Evolutionary conservation across 345 rosid genomes (phyloP).

Genomic region (Garcia nutans): DNA sequence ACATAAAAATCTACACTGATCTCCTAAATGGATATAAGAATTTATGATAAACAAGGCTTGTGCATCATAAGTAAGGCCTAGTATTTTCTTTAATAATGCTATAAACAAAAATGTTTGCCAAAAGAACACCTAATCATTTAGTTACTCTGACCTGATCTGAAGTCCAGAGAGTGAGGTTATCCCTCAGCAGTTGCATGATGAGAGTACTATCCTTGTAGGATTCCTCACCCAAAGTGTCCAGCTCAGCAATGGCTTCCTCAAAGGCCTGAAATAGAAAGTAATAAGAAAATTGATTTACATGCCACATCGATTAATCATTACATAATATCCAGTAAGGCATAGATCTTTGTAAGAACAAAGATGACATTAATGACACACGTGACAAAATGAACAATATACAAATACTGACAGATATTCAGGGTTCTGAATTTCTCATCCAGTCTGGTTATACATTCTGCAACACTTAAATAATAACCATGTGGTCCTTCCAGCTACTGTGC

Average conservation of each 20-base stretch:
- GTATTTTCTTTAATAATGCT: background rate
- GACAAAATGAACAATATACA: background rate
- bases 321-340: background rate
- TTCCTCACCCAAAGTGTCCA: constrained; percentile 62
- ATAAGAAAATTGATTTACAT: background rate
- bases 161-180: constrained; percentile 47
- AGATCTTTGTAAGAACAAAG: background rate
- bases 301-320: background rate
- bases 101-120: background rate
- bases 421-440: background rate
- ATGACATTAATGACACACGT: background rate
- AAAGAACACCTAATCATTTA: background rate
- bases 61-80: background rate
- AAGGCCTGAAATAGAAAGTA: constrained; percentile 44
- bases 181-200: constrained; percentile 66
- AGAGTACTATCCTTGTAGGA: constrained; percentile 66
- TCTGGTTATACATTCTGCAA: background rate
- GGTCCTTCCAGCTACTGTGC: background rate
- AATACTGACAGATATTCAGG: background rate
- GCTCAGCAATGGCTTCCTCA: constrained; percentile 71
- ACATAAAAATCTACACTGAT: background rate
- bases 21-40: background rate
- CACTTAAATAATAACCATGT: background rate
- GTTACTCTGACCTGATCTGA: constrained; percentile 17
- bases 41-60: background rate